Conservation (phyloP, 257 asterid genomes). For the Jacaranda mimosifolia region DNA sequence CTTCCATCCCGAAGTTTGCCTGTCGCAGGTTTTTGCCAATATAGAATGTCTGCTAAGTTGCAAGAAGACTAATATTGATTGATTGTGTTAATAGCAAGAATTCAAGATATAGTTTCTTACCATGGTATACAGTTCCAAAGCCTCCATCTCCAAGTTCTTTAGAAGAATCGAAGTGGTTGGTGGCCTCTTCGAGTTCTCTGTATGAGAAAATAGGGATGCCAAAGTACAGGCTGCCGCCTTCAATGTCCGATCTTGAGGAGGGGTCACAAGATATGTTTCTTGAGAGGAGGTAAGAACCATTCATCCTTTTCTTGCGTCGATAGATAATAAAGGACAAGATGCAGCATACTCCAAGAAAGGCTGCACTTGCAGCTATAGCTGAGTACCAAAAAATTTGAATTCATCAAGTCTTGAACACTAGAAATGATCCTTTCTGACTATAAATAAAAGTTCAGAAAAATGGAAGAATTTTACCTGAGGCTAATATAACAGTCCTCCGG, state of each 20-base stretch:
- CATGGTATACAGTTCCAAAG: constrained; percentile 79
- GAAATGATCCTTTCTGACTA: too few relatives aligned
- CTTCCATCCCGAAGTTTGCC: constrained; percentile 82
- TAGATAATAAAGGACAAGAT: constrained; percentile 27
- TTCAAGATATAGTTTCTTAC: constrained; percentile 46
- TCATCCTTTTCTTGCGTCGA: constrained; percentile 45
- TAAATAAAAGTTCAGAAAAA: too few relatives aligned
- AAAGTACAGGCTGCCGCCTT: constrained; percentile 50
- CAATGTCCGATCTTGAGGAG: constrained; percentile 51
- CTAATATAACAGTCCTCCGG: constrained; percentile 21
- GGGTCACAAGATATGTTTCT: constrained; percentile 51
- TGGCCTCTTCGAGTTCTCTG: constrained; percentile 65
- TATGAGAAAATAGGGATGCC: constrained; percentile 75
- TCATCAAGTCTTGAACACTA: neutral
- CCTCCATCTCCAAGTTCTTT: constrained; percentile 87
- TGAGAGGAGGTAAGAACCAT: constrained; percentile 38
- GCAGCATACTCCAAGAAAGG: constrained; percentile 34
- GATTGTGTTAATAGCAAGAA: too few relatives aligned
- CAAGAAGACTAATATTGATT: too few relatives aligned
- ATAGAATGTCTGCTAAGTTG: too few relatives aligned
- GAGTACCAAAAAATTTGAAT: constrained; percentile 25
- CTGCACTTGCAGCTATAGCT: constrained; percentile 51
- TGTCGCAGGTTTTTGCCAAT: constrained; percentile 17
- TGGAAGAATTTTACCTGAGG: constrained; percentile 32
- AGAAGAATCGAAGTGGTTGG: constrained; percentile 61